Percentiles rank a stretch among this genome's conserved stretches.
Conservation (phyloP, 352 stramenopile species). For the Hyaloperonospora brassicae region DNA sequence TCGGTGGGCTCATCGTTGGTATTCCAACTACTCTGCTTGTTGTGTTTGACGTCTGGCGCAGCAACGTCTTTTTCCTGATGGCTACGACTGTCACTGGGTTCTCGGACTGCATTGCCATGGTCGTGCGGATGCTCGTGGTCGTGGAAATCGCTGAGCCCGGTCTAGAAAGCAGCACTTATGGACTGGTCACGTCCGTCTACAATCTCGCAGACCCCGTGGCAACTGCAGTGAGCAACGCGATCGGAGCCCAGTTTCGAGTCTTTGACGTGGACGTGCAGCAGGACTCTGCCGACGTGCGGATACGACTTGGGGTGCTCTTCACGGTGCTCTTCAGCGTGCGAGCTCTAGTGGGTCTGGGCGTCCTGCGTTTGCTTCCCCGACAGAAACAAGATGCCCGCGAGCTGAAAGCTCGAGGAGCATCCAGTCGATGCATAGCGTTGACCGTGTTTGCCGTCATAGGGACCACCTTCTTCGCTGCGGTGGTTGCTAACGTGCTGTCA, state of each 20-base stretch:
- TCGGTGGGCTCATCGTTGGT: slow-evolving; percentile 31
- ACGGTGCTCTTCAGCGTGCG: slow-evolving; percentile 50
- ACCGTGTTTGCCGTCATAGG: slow-evolving; percentile 35
- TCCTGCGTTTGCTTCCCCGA: slow-evolving; percentile 45
- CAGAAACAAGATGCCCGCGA: slow-evolving; percentile 41
- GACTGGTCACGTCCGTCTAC: slow-evolving; percentile 64
- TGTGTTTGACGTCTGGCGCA: slow-evolving; percentile 52
- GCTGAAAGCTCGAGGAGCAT: slow-evolving; percentile 42
- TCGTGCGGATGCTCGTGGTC: slow-evolving; percentile 69
- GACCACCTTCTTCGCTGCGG: slow-evolving; percentile 36
- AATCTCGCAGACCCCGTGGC: slow-evolving; percentile 65
- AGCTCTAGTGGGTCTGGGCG: slow-evolving; percentile 32
- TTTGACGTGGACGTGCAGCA: slow-evolving; percentile 50
- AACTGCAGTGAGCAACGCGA: slow-evolving; percentile 42
- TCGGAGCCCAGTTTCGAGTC: slow-evolving; percentile 49
- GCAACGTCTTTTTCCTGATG: slow-evolving; percentile 57
- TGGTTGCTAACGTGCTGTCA: slow-evolving; percentile 51
- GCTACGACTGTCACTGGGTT: slow-evolving; percentile 46
- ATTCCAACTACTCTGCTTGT: slow-evolving; percentile 37
- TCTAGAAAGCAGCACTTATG: slow-evolving; percentile 74
- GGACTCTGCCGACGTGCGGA: slow-evolving; percentile 44
- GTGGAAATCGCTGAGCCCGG: slow-evolving; percentile 70
- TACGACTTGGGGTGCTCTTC: slow-evolving; percentile 46
- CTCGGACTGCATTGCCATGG: slow-evolving; percentile 59
- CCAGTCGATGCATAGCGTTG: slow-evolving; percentile 32